Percentiles rank a stretch among this genome's conserved stretches.
These are phyloP conservation scores for Hyphopichia fennica DNA, from an alignment of 1,139 yeast genomes.

Conservation along the genomic window DNA sequence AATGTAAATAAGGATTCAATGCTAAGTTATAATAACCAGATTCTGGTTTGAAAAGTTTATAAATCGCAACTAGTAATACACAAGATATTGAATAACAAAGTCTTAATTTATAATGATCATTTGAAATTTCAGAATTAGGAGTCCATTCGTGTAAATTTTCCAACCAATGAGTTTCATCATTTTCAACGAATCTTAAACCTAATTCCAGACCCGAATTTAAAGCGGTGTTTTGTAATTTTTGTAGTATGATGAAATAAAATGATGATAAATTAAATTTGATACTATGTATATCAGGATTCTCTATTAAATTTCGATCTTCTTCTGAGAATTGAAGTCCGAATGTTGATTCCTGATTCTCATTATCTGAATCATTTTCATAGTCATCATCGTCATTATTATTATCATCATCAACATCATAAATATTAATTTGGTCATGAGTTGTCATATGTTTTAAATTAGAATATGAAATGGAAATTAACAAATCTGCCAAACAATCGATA, in stretches of 20 bases:
- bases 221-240: slow-evolving; percentile 31
- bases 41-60: slow-evolving; percentile 45
- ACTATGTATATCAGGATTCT: slow-evolving; percentile 14
- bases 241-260: slow-evolving; percentile 42
- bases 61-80: slow-evolving; percentile 50
- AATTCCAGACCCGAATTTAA: slow-evolving; percentile 51
- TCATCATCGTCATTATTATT: background rate
- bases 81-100: slow-evolving; percentile 53
- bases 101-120: slow-evolving; percentile 33
- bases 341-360: background rate
- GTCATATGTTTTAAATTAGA: slow-evolving; percentile 5
- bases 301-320: background rate
- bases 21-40: slow-evolving; percentile 37
- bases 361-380: background rate
- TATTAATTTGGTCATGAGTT: background rate
- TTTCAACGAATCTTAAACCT: slow-evolving; percentile 42
- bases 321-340: background rate
- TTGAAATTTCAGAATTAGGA: slow-evolving; percentile 38
- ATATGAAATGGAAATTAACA: slow-evolving; percentile 46
- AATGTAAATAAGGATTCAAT: slow-evolving; percentile 60
- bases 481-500: slow-evolving; percentile 52
- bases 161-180: slow-evolving; percentile 44
- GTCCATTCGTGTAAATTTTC: slow-evolving; percentile 51
- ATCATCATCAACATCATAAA: background rate
- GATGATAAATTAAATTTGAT: slow-evolving; percentile 42